These are phyloP conservation scores for Saccharomycopsis vini DNA, from an alignment of 805 yeast genomes.

Conservation along the genomic window DNA sequence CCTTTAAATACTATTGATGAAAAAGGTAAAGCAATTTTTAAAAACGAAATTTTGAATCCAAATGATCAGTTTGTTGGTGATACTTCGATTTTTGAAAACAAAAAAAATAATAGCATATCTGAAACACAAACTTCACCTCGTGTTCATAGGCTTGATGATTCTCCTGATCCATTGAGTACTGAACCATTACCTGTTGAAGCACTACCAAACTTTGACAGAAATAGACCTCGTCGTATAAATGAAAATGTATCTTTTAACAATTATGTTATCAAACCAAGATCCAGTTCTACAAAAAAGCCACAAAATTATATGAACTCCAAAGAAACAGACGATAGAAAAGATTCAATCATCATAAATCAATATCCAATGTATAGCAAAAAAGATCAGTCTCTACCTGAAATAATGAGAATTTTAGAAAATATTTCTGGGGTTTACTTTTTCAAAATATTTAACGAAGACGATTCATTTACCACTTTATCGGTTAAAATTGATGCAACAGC, in stretches of 20 bases:
- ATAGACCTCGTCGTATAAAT: too few relatives aligned
- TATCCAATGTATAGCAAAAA: constrained; percentile 6
- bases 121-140: too few relatives aligned
- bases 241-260: constrained; percentile 6
- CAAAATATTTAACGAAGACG: constrained; percentile 75
- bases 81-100: too few relatives aligned
- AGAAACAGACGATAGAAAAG: background rate
- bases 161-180: constrained; percentile 10
- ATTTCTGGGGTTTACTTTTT: constrained; percentile 37
- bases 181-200: background rate
- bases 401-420: constrained; percentile 18
- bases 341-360: background rate
- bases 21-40: too few relatives aligned
- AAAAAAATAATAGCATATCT: too few relatives aligned
- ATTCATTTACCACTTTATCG: constrained; percentile 72
- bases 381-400: constrained; percentile 6
- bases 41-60: too few relatives aligned
- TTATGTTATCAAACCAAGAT: constrained; percentile 11
- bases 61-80: too few relatives aligned
- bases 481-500: constrained; percentile 74
- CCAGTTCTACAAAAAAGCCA: background rate
- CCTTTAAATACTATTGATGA: too few relatives aligned
- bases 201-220: background rate
- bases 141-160: background rate
- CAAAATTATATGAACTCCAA: background rate